Evolutionary conservation across 2,329 filamentous ascomycete species (phyloP).

Genomic region (Venturia oleaginea): DNA sequence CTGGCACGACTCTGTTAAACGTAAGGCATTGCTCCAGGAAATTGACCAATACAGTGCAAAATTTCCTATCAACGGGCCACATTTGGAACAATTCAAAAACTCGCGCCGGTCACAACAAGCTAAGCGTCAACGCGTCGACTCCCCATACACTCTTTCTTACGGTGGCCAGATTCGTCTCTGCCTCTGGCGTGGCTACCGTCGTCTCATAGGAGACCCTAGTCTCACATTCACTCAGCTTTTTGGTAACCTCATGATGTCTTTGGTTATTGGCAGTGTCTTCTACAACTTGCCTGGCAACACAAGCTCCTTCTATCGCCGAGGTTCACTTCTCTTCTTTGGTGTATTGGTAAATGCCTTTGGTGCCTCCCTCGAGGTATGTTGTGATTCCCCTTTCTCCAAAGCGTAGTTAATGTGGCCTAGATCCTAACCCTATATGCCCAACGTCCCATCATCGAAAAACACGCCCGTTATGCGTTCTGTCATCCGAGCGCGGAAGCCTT

Average conservation of each 20-base stretch:
- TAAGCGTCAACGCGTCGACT: conserved; percentile 49
- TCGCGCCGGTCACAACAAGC: conserved; percentile 40
- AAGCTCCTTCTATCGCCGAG: conserved; percentile 66
- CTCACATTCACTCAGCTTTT: conserved; percentile 59
- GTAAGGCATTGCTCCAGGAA: conserved; percentile 33
- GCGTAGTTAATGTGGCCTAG: conserved; percentile 26
- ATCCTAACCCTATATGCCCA: conserved; percentile 82
- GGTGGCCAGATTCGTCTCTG: conserved; percentile 68
- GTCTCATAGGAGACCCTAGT: conserved; percentile 67
- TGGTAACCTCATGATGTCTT: conserved; percentile 65
- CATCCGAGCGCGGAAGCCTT: conserved; percentile 85
- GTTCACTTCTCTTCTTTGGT: conserved; percentile 77
- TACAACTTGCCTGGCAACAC: conserved; percentile 62
- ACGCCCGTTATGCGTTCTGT: conserved; percentile 76
- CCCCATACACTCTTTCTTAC: conserved; percentile 76
- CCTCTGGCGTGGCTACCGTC: conserved; percentile 68
- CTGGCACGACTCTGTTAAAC: conserved; percentile 47
- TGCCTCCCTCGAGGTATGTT: conserved; percentile 59
- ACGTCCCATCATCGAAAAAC: conserved; percentile 87
- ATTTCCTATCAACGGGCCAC: conserved; percentile 37
- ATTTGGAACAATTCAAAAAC: conserved; percentile 36
- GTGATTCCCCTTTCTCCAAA: conserved; percentile 5
- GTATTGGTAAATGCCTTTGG: conserved; percentile 79
- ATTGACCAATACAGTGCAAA: conserved; percentile 39
- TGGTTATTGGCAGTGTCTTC: conserved; percentile 75